Evolutionary conservation across 495 filamentous ascomycete genomes (phyloP).

Genomic region (Durotheca rogersii): DNA sequence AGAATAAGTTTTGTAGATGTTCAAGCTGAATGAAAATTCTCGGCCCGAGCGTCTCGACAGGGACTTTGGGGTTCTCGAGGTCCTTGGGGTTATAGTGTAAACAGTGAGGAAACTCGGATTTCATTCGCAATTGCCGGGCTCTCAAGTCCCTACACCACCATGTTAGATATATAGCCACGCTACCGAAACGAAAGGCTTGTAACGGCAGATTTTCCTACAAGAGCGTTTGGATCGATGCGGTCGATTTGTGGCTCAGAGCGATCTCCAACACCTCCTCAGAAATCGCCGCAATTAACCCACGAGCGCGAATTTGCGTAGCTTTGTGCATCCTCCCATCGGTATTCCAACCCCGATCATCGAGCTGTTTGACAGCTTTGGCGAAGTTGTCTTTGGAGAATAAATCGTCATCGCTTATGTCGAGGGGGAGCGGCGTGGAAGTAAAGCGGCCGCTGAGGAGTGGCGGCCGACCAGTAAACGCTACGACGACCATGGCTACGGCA

Average conservation of each 20-base stretch:
- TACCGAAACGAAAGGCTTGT: too few species aligned
- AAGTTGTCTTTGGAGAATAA: conserved; percentile 48
- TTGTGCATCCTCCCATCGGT: conserved; percentile 40
- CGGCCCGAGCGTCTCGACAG: conserved; percentile 22
- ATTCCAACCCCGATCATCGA: conserved; percentile 59
- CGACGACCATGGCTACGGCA: conserved; percentile 51
- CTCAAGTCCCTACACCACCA: conserved; percentile 14
- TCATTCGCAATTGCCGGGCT: conserved; percentile 16
- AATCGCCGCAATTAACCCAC: conserved; percentile 50
- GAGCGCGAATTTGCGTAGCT: conserved; percentile 50
- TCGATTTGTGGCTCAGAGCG: conserved; percentile 49
- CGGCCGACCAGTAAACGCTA: conserved; percentile 59
- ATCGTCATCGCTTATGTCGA: conserved; percentile 57
- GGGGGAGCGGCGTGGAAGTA: conserved; percentile 54
- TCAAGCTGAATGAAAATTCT: conserved; percentile 49
- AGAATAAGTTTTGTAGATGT: conserved; percentile 58
- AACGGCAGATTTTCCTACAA: conserved; percentile 46
- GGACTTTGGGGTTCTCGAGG: conserved; percentile 28
- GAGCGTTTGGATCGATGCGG: conserved; percentile 48
- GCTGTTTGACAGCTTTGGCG: conserved; percentile 41
- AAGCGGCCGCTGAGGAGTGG: conserved; percentile 57
- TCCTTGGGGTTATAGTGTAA: conserved; percentile 37
- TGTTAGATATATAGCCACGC: background rate
- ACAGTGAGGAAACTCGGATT: conserved; percentile 33
- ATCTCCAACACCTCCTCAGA: conserved; percentile 62